Evolutionary conservation across 768 basidiomycete genomes (phyloP), one percentile per base, ranked within the genome.

Genomic region (Lactarius trivialis): DNA sequence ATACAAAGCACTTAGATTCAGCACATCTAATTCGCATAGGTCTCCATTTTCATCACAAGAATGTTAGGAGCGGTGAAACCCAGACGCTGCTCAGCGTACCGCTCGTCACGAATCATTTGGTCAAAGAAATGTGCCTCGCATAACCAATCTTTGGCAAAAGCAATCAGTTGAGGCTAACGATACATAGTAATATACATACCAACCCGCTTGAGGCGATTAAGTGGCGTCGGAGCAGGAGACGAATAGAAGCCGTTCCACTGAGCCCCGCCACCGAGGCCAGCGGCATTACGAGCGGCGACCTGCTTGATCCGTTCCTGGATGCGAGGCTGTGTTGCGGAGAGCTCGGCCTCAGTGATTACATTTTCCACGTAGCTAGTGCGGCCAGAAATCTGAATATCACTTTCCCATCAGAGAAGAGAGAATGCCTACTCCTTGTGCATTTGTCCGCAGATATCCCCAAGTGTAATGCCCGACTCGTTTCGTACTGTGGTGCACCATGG

Each of bases 401-500:
- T 77, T 32, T 3, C 3, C 45, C 45, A 48, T 5, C 5, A 4
- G 45, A 48, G 45, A 24, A 7, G 34, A 3, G 1, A 11, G 39
- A 28, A 37, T 19, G 41, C 86, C 37, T 63, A 93, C 91, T 93
- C 90, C 72, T 84, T 85, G 78, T 82, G 89, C 50, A 93, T 73
- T n/a, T 79, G 73, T 4, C 78, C 76, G 68, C 85, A 88, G n/a
- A 93, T 79, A 70, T 93, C 89, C 19, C 80, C 81, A 64, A 89
- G 79, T 2, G 89, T 91, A 19, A 93, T 88, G 0, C 91, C 91
- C 0, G 75, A 73, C 17, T 85, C 82, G 69, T 86, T 91, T 72
- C 79, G 83, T 55, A 89, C 79, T 60, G 83, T 83, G 7, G 86
- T 88, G 70, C 87, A 88, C 91, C 91, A 93, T 1, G 91, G 91